A percentile compares a stretch with the other conserved stretches of the same genome.
Evolutionary conservation across 2,329 filamentous ascomycete species (phyloP).

Genomic region (Ramichloridium luteum): DNA sequence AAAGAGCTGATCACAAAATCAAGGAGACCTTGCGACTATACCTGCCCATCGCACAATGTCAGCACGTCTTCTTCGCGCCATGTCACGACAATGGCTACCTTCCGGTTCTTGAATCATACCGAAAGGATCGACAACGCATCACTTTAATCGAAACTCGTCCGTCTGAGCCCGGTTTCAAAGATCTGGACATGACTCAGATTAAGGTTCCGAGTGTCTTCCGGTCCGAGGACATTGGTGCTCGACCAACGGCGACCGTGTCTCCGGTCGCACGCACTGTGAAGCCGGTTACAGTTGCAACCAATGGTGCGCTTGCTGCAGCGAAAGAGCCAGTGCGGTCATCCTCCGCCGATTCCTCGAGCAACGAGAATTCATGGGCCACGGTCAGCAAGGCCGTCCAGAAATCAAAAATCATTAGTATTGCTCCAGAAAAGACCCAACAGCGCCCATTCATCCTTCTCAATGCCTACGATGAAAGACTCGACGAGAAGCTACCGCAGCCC

Average conservation of each 20-base stretch:
- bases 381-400: slow-evolving; percentile 28
- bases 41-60: slow-evolving; percentile 34
- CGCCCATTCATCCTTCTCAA: slow-evolving; percentile 31
- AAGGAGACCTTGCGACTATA: slow-evolving; percentile 35
- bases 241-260: slow-evolving; percentile 5
- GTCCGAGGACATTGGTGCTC: slow-evolving; percentile 29
- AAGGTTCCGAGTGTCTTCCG: slow-evolving; percentile 33
- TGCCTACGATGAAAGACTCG: slow-evolving; percentile 31
- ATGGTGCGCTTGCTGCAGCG: slow-evolving; percentile 9
- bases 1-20: slow-evolving; percentile 36
- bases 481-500: slow-evolving; percentile 24
- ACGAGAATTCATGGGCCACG: slow-evolving; percentile 26
- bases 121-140: slow-evolving; percentile 31
- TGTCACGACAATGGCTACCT: slow-evolving; percentile 37
- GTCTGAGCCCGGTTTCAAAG: slow-evolving; percentile 29
- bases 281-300: neutral
- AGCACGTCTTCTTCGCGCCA: slow-evolving; percentile 35
- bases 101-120: slow-evolving; percentile 34
- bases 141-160: slow-evolving; percentile 35
- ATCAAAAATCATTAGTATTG: slow-evolving; percentile 30
- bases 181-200: slow-evolving; percentile 29
- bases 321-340: slow-evolving; percentile 3
- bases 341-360: slow-evolving; percentile 8
- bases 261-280: neutral
- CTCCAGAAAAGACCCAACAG: slow-evolving; percentile 19